Conservation (phyloP, 1,284 basidiomycete species). For the Ustilago cynodontis region DNA sequence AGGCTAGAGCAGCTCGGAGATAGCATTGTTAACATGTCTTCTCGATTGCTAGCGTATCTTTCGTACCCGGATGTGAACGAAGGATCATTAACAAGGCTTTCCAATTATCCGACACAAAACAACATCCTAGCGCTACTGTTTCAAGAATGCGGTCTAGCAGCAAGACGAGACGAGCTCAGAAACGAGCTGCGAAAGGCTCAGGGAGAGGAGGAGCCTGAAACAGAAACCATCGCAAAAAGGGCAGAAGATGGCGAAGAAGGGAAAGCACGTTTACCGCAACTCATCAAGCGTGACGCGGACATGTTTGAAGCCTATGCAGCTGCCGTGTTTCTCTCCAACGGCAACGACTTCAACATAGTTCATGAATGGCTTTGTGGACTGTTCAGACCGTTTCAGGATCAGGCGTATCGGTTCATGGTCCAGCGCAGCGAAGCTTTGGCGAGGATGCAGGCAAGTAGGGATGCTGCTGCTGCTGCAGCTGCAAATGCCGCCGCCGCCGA, state of each 20-base stretch:
- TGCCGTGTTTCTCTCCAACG: slow-evolving; percentile 46
- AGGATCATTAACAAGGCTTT: slow-evolving; percentile 37
- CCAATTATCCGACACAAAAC: slow-evolving; percentile 55
- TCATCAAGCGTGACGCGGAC: slow-evolving; percentile 51
- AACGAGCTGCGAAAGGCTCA: slow-evolving; percentile 21
- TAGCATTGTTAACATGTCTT: slow-evolving; percentile 55
- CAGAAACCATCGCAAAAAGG: background rate
- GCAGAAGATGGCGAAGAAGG: slow-evolving; percentile 25
- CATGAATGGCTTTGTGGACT: slow-evolving; percentile 43
- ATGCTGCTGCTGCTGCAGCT: slow-evolving; percentile 21
- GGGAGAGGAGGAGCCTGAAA: background rate
- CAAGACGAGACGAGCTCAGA: slow-evolving; percentile 25
- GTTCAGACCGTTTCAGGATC: slow-evolving; percentile 51
- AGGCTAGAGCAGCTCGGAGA: slow-evolving; percentile 52
- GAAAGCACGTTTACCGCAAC: slow-evolving; percentile 22
- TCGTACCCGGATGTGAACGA: slow-evolving; percentile 52
- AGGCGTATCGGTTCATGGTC: slow-evolving; percentile 53
- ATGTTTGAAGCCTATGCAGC: slow-evolving; percentile 56
- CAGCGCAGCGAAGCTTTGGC: slow-evolving; percentile 39
- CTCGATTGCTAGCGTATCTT: slow-evolving; percentile 42
- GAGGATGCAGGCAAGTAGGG: slow-evolving; percentile 24
- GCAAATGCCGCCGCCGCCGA: slow-evolving; percentile 11
- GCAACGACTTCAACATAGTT: slow-evolving; percentile 42
- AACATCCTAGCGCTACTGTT: slow-evolving; percentile 48
- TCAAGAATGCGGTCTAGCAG: slow-evolving; percentile 39